Evolutionary conservation across 345 rosid genomes (phyloP), one percentile per base, ranked within the genome.

Genomic region (Orychophragmus violaceus): DNA sequence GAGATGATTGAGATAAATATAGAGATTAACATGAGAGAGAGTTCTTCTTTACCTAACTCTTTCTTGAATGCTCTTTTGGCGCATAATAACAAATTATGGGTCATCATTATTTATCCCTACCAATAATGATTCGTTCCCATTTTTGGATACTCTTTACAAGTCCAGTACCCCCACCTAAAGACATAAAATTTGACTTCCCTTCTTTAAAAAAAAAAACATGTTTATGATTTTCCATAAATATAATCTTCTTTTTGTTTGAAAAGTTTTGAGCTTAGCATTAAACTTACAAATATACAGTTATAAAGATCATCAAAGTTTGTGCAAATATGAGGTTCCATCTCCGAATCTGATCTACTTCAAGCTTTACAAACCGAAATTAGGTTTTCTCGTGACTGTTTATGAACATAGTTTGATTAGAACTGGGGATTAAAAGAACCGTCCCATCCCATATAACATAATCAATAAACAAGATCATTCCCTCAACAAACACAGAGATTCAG

Each of bases 81-180:
- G 32, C 52, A 57, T 49, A 37, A 49, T 72, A 58, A 52, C 65
- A 49, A 54, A 72, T 72, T 29, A 72, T 66, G 36, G 18, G 66
- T 59, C 61, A 72, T 66, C 71, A 65, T 72, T 58, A 37, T 49
- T 28, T 64, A 49, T 7, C 62, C 66, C 71, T 41, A 50, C 71
- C 67, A 50, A 39, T 48, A 50, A 72, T 72, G 62, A 74, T 74
- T 66, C 28, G 58, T 42, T 60, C 68, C 61, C 67, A 66, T 29
- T 60, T 66, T 53, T 66, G 51, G 68, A 52, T 59, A 25, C 50
- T 36, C 66, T 57, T 48, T 2, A 16, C 46, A 56, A 55, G 52
- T 27, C 67, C 66, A 72, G n/a, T n/a, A n/a, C n/a, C 67, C 62
- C 48, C 48, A 41, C 46, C 46, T n/a, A 59, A 41, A 12, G 16